Evolutionary conservation across 129 eudicot genomes (phyloP).

Genomic region (Flaveria ramosissima): DNA sequence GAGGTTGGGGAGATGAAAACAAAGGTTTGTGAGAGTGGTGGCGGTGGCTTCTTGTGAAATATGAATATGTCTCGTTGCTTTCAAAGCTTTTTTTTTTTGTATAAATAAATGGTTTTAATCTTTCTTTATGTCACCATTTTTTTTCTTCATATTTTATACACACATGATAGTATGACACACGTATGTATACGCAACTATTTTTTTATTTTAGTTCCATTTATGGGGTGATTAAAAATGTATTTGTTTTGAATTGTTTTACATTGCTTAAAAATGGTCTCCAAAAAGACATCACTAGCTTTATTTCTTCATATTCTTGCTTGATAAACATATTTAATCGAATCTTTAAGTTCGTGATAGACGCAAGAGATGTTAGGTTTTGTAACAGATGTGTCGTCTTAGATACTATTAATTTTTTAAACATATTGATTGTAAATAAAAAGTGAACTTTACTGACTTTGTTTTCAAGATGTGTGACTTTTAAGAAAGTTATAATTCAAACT

Average conservation of each 20-base stretch:
- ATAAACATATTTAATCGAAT: too few species aligned
- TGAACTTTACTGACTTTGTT: too few species aligned
- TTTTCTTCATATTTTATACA: not conserved
- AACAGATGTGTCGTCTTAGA: too few species aligned
- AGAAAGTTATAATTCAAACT: too few species aligned
- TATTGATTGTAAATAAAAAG: too few species aligned
- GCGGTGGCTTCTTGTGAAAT: constrained; percentile 39
- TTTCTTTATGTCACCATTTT: not conserved
- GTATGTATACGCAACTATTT: not conserved
- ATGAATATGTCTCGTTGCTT: constrained; percentile 51
- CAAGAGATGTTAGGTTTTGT: not conserved
- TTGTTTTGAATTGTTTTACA: not conserved
- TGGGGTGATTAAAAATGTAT: not conserved
- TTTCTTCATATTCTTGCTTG: not conserved
- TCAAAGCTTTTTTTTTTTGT: constrained; percentile 37
- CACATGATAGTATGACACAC: not conserved
- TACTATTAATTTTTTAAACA: too few species aligned
- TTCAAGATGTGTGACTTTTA: too few species aligned
- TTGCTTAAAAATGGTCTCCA: not conserved
- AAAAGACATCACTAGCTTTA: not conserved
- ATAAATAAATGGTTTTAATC: constrained; percentile 12
- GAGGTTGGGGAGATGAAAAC: constrained; percentile 38
- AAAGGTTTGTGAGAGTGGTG: constrained; percentile 43
- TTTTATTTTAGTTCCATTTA: not conserved
- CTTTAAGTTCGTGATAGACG: too few species aligned